Evolutionary conservation across 2,329 filamentous ascomycete genomes (phyloP).

Genomic region (Xylariaceae sp.): DNA sequence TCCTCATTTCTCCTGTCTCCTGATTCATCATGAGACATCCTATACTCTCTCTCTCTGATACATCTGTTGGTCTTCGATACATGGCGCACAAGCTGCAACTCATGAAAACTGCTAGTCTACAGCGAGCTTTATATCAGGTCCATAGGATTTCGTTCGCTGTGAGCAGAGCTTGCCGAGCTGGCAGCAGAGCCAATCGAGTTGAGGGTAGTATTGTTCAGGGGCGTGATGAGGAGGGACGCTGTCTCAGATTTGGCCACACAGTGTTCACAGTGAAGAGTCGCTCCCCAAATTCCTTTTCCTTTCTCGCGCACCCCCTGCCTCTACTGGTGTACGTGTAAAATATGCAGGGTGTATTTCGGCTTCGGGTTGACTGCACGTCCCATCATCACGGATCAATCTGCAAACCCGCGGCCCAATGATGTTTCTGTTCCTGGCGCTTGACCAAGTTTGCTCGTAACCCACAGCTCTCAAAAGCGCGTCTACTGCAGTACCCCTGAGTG

Average conservation of each 20-base stretch:
- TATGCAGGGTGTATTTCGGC: slow-evolving; percentile 16
- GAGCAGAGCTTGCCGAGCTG: not conserved
- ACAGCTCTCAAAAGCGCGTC: slow-evolving; percentile 4
- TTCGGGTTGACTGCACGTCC: slow-evolving; percentile 25
- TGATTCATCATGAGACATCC: too few species aligned
- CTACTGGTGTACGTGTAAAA: slow-evolving; percentile 4
- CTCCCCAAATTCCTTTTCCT: not conserved
- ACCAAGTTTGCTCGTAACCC: slow-evolving; percentile 28
- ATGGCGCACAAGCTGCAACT: not conserved
- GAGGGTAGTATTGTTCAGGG: slow-evolving; percentile 11
- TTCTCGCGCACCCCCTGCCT: not conserved
- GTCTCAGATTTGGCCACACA: slow-evolving; percentile 29
- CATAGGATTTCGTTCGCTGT: slow-evolving; percentile 14
- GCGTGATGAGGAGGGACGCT: slow-evolving; percentile 9
- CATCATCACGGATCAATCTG: slow-evolving; percentile 33
- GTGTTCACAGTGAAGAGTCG: slow-evolving; percentile 4
- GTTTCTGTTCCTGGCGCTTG: slow-evolving; percentile 41
- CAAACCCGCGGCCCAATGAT: slow-evolving; percentile 40
- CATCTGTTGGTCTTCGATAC: not conserved
- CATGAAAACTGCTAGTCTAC: not conserved
- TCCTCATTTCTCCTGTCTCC: not conserved
- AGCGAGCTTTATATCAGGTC: not conserved
- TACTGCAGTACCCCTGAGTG: slow-evolving; percentile 23
- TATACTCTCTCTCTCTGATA: not conserved
- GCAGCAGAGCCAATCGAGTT: slow-evolving; percentile 10